These are phyloP conservation scores for Neurospora pannonica DNA, from an alignment of 495 filamentous ascomycete genomes.

Conservation along the genomic window DNA sequence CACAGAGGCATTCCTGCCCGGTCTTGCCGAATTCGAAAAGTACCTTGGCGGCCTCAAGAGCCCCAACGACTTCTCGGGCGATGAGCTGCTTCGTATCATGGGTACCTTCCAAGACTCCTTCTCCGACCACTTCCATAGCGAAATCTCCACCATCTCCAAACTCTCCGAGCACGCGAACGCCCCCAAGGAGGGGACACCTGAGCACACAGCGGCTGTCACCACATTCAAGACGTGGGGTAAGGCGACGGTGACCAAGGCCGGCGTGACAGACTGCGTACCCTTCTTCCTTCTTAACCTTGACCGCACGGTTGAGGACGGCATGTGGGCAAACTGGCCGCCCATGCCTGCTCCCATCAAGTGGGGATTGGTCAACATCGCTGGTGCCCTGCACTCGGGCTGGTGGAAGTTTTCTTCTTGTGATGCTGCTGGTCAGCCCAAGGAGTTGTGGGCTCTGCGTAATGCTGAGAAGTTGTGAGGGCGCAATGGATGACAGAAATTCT, in stretches of 20 bases:
- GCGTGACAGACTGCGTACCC: conserved; percentile 40
- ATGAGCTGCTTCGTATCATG: conserved; percentile 39
- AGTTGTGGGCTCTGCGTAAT: conserved; percentile 13
- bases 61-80: conserved; percentile 30
- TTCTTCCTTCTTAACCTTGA: conserved; percentile 51
- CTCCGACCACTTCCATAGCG: conserved; percentile 43
- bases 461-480: not conserved
- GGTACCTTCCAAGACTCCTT: conserved; percentile 36
- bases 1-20: conserved; percentile 39
- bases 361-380: conserved; percentile 37
- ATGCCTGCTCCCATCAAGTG: conserved; percentile 39
- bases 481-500: not conserved
- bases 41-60: conserved; percentile 33
- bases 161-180: conserved; percentile 37
- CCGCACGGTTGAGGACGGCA: conserved; percentile 40
- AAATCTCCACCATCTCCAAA: conserved; percentile 41
- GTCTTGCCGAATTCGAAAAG: conserved; percentile 36
- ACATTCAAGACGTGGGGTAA: conserved; percentile 41
- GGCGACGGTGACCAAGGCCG: conserved; percentile 40
- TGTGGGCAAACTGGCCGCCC: conserved; percentile 42
- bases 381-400: conserved; percentile 33
- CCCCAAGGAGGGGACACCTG: conserved; percentile 30
- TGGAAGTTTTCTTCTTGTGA: conserved; percentile 47
- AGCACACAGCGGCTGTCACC: conserved; percentile 14
- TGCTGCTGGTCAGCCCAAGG: conserved; percentile 28